phyloP scores from a whole-genome alignment of 257 asterid species.

The Solanum etuberosum region DNA sequence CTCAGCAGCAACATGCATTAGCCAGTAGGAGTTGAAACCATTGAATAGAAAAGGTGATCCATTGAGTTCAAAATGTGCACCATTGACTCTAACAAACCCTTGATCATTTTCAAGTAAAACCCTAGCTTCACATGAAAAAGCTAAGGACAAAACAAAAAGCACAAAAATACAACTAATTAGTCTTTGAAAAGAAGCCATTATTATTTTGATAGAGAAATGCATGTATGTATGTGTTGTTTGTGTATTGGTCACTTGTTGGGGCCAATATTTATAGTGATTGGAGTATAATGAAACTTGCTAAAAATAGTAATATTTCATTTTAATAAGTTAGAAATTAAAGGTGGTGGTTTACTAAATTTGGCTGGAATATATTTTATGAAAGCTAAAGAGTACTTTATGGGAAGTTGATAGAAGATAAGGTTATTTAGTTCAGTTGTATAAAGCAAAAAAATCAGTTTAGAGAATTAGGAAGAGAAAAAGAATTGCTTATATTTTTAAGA shows the following conservation, averaged over 20 bases:
- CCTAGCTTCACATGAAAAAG: conserved; percentile 7
- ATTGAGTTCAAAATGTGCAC: conserved; percentile 24
- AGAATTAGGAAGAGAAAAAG: background rate
- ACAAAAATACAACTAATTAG: background rate
- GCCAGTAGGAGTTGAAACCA: conserved; percentile 58
- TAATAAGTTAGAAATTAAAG: background rate
- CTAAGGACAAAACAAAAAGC: background rate
- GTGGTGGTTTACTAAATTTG: conserved; percentile 2
- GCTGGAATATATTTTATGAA: background rate
- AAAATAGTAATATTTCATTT: background rate
- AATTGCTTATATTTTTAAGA: background rate
- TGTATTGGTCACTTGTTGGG: background rate
- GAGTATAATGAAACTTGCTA: background rate
- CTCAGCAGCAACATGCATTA: conserved; percentile 40
- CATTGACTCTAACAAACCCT: conserved; percentile 19
- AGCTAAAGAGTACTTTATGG: background rate
- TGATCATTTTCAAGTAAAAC: background rate
- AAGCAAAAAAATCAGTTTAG: background rate
- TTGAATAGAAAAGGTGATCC: conserved; percentile 35
- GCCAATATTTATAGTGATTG: background rate
- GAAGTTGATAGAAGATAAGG: background rate
- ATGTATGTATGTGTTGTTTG: background rate
- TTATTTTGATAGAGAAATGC: background rate
- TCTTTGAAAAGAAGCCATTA: background rate
- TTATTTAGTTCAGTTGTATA: background rate